phyloP scores from a whole-genome alignment of 306 rosid genomes.

The Lotus japonicus region DNA sequence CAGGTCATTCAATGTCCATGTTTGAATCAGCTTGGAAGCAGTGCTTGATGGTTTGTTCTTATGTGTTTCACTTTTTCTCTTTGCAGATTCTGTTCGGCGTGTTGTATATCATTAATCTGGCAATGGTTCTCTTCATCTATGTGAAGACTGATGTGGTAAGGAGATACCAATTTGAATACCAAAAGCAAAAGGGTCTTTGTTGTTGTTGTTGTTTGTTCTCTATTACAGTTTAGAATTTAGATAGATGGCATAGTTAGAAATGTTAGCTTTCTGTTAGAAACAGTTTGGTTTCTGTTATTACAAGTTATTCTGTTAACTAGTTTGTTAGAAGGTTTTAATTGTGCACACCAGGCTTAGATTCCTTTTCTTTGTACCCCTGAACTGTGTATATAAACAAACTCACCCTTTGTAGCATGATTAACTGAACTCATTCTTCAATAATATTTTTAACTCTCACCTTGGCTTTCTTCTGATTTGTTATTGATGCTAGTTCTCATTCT shows the following conservation, averaged over 20 bases:
- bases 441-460: neutral
- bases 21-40: no score
- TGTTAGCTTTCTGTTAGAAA: no score
- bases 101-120: constrained; percentile 69
- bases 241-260: no score
- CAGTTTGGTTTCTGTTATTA: no score
- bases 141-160: constrained; percentile 76
- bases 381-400: no score
- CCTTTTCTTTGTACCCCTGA: no score
- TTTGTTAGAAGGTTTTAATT: no score
- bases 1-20: constrained; percentile 41
- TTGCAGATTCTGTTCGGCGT: constrained; percentile 78
- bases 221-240: no score
- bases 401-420: no score
- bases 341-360: no score
- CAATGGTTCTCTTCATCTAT: constrained; percentile 56
- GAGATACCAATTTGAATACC: neutral
- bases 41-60: neutral
- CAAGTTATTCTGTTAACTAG: no score
- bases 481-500: neutral
- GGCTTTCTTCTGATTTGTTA: neutral
- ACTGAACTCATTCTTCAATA: no score
- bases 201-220: neutral
- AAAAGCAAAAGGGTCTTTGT: neutral
- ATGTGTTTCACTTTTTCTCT: neutral